Conservation (phyloP, 1,284 basidiomycete genomes). For the Farysia itapuensis region DNA sequence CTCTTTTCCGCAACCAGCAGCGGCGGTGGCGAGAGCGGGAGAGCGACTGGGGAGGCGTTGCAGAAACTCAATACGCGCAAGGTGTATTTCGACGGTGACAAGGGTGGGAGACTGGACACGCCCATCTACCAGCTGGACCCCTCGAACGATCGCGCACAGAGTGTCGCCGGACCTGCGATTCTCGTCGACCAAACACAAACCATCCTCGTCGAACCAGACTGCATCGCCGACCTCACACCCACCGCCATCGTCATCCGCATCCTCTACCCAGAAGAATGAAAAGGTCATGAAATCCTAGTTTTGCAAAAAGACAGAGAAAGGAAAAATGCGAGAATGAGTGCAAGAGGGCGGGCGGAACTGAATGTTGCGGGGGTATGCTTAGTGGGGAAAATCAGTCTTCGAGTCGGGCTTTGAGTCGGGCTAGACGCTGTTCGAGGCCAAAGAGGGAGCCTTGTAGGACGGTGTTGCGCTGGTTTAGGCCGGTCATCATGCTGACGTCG, state of each 20-base stretch:
- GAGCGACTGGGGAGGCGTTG: too few relatives aligned
- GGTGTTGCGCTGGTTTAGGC: constrained; percentile 20
- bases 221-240: constrained; percentile 41
- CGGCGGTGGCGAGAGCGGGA: too few relatives aligned
- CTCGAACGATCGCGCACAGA: too few relatives aligned
- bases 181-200: constrained; percentile 91
- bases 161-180: constrained; percentile 78
- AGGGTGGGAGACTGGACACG: constrained; percentile 73
- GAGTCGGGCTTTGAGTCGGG: constrained; percentile 23
- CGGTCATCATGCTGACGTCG: constrained; percentile 35
- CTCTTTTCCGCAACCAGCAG: constrained; percentile 52
- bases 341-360: too few relatives aligned
- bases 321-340: too few relatives aligned
- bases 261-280: too few relatives aligned
- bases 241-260: constrained; percentile 46
- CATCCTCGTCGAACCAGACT: constrained; percentile 68
- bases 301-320: too few relatives aligned
- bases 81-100: constrained; percentile 75
- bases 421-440: constrained; percentile 24
- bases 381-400: too few relatives aligned
- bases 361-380: too few relatives aligned
- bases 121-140: constrained; percentile 76
- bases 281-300: too few relatives aligned
- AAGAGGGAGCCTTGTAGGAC: constrained; percentile 30
- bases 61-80: constrained; percentile 60